Evolutionary conservation across 140 eudicot genomes (phyloP).

Genomic region (Eryngium alpinum): DNA sequence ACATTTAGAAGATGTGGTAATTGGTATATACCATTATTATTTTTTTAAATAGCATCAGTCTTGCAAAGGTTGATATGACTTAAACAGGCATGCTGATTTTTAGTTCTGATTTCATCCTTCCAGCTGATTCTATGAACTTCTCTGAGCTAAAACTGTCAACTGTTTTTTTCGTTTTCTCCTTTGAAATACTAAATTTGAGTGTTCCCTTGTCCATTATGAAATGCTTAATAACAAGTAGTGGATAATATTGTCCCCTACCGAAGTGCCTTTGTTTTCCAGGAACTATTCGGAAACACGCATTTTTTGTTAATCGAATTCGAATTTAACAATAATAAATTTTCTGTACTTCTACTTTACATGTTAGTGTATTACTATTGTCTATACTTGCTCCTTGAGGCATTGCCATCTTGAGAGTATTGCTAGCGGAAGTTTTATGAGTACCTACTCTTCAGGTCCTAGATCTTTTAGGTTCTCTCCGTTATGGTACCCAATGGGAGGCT

Average conservation of each 20-base stretch:
- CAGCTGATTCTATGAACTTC: slow-evolving; percentile 7
- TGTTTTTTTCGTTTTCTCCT: neutral
- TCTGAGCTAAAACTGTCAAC: neutral
- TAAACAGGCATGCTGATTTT: slow-evolving; percentile 1
- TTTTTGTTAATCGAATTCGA: neutral
- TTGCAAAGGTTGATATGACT: slow-evolving; percentile 15
- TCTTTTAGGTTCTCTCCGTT: too few species aligned
- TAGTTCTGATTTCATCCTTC: slow-evolving; percentile 5
- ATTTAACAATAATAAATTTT: neutral
- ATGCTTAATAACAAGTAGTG: slow-evolving; percentile 24
- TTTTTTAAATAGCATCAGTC: neutral
- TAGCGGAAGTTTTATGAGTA: too few species aligned
- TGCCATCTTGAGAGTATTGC: neutral
- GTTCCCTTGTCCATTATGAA: slow-evolving; percentile 19
- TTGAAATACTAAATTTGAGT: neutral
- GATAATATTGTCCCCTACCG: neutral
- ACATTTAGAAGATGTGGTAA: slow-evolving; percentile 39
- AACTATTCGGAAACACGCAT: neutral
- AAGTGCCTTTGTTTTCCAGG: neutral
- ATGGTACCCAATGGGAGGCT: too few species aligned
- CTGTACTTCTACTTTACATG: neutral
- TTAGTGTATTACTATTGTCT: too few species aligned
- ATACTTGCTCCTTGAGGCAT: neutral
- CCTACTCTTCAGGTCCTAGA: too few species aligned
- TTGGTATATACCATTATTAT: neutral